Evolutionary conservation across 1,284 basidiomycete species (phyloP).

Genomic region (Golubevia sp.): DNA sequence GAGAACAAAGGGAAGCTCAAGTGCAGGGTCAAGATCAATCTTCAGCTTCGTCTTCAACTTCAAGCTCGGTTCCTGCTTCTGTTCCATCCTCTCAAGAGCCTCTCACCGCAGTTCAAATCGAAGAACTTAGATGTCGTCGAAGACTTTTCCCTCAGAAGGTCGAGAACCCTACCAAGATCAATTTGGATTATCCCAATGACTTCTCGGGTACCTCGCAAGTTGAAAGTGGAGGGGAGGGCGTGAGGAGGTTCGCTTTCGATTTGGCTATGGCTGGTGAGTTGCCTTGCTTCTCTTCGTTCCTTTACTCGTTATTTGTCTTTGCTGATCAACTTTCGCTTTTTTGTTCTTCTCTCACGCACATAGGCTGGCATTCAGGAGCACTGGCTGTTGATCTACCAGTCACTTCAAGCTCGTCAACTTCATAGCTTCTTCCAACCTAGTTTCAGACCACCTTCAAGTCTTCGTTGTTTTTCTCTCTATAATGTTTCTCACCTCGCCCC

Average conservation of each 20-base stretch:
- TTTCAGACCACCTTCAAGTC: no score
- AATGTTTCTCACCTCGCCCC: no score
- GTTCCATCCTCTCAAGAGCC: slow-evolving; percentile 60
- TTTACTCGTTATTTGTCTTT: not conserved
- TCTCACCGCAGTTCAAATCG: slow-evolving; percentile 55
- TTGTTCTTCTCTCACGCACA: no score
- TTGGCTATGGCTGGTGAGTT: slow-evolving; percentile 72
- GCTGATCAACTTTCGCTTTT: not conserved
- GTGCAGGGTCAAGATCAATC: no score
- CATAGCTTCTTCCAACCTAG: no score
- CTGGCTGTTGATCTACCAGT: no score
- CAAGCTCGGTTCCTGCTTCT: slow-evolving; percentile 61
- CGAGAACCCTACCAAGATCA: slow-evolving; percentile 74
- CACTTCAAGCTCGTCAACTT: no score
- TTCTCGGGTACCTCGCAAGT: not conserved
- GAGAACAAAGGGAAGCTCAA: not conserved
- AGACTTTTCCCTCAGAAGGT: slow-evolving; percentile 68
- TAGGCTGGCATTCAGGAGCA: no score
- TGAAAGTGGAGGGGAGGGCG: not conserved
- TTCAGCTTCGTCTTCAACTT: slow-evolving; percentile 1
- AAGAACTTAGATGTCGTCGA: slow-evolving; percentile 60
- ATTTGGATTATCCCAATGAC: no score
- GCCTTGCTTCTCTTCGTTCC: no score
- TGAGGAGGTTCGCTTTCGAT: slow-evolving; percentile 72
- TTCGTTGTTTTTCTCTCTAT: no score